phyloP scores from a whole-genome alignment of 2,329 filamentous ascomycete genomes.

The Pleochaeta shiraiana region DNA sequence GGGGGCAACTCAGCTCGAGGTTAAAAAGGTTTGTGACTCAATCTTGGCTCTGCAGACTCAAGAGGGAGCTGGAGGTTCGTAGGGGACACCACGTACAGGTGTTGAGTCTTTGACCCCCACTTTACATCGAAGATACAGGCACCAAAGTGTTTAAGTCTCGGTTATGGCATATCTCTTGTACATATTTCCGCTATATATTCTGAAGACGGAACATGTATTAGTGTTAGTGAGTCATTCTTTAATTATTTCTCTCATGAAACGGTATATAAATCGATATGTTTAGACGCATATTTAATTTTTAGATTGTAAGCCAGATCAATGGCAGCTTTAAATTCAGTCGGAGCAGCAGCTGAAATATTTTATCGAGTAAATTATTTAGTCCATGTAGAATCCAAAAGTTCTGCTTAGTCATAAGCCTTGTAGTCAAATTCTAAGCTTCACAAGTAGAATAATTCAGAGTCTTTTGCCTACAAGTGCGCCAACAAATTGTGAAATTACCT shows the following conservation, averaged over 20 bases:
- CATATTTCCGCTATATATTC: neutral
- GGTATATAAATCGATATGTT: neutral
- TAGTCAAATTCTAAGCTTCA: conserved; percentile 1
- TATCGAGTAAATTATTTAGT: neutral
- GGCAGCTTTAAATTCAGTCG: neutral
- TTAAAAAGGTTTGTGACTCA: neutral
- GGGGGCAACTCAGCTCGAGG: neutral
- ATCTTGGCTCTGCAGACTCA: neutral
- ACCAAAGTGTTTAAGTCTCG: neutral
- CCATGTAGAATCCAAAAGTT: neutral
- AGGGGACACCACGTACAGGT: neutral
- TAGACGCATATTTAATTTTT: neutral
- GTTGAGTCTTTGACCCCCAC: neutral
- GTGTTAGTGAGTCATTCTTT: neutral
- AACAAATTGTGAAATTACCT: neutral
- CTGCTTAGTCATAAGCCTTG: neutral
- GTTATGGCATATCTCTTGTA: neutral
- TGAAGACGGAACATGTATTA: neutral
- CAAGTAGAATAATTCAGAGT: neutral
- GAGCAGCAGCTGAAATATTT: neutral
- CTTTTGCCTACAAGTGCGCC: neutral
- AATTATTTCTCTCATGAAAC: neutral
- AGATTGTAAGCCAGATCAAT: neutral
- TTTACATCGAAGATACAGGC: neutral
- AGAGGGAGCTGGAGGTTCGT: neutral